A percentile compares a stretch with the other conserved stretches of the same genome.
phyloP scores from a whole-genome alignment of 257 asterid genomes.

The Eucommia ulmoides region DNA sequence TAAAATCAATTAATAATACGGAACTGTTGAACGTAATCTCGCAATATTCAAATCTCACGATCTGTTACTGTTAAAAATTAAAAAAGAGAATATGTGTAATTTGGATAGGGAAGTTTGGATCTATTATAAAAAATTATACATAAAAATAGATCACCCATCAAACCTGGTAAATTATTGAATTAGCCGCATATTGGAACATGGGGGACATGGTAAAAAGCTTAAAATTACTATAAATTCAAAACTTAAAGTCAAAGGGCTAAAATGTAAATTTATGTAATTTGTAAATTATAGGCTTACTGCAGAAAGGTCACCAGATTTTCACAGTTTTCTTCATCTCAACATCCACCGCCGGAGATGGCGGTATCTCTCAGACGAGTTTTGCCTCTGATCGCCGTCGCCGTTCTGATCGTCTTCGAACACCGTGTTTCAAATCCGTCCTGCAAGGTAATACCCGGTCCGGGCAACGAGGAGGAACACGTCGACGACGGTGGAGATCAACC shows the following conservation, averaged over 20 bases:
- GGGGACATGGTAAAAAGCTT: not conserved
- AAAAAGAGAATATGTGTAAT: too few relatives aligned
- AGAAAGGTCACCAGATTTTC: too few relatives aligned
- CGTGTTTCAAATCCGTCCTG: not conserved
- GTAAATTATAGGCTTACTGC: too few relatives aligned
- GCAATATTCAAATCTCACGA: too few relatives aligned
- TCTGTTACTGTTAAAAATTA: too few relatives aligned
- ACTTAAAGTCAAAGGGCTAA: not conserved
- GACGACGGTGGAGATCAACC: not conserved
- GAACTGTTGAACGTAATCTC: too few relatives aligned
- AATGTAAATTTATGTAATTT: not conserved
- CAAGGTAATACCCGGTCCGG: not conserved
- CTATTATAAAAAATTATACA: too few relatives aligned
- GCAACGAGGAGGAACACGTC: not conserved
- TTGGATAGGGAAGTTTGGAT: too few relatives aligned
- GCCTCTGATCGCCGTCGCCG: not conserved
- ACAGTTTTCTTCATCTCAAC: not conserved
- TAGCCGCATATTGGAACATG: not conserved
- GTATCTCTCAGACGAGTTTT: not conserved
- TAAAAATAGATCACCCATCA: too few relatives aligned
- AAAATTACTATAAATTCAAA: not conserved
- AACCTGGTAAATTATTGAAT: not conserved
- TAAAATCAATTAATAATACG: too few relatives aligned
- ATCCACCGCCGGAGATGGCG: not conserved
- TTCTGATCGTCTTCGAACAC: not conserved